phyloP scores from a whole-genome alignment of 768 basidiomycete species.

The Coprinopsis marcescibilis region DNA sequence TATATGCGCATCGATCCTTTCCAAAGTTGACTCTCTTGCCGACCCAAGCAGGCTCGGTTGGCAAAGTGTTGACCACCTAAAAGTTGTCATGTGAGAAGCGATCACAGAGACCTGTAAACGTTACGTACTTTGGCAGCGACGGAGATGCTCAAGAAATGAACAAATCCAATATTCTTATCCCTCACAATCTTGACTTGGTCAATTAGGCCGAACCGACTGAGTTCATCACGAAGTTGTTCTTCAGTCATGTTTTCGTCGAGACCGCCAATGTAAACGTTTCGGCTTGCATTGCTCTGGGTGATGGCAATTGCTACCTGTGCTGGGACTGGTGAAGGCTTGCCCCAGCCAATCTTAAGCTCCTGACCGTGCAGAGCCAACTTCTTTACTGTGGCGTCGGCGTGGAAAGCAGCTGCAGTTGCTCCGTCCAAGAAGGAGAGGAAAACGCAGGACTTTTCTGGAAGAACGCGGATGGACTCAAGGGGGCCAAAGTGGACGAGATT shows the following conservation, averaged over 20 bases:
- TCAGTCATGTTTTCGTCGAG: conserved; percentile 88
- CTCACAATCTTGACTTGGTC: conserved; percentile 99
- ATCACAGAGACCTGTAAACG: conserved; percentile 6
- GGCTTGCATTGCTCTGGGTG: conserved; percentile 84
- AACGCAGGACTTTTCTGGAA: conserved; percentile 95
- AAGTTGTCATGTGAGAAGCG: conserved; percentile 1
- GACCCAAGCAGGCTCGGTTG: conserved; percentile 88
- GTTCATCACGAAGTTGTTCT: conserved; percentile 85
- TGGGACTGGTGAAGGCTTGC: conserved; percentile 87
- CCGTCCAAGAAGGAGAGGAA: conserved; percentile 98
- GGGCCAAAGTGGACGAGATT: conserved; percentile 98
- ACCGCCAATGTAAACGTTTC: conserved; percentile 96
- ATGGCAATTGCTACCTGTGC: conserved; percentile 84
- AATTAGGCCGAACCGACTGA: conserved; percentile 89
- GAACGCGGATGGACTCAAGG: conserved; percentile 87
- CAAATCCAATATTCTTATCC: conserved; percentile 99
- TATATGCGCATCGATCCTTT: conserved; percentile 97
- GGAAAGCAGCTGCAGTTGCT: conserved; percentile 90
- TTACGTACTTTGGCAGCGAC: conserved; percentile 84
- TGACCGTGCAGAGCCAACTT: conserved; percentile 90
- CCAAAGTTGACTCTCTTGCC: conserved; percentile 97
- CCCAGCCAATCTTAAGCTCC: conserved; percentile 99
- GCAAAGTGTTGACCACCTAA: conserved; percentile 90
- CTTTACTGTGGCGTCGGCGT: conserved; percentile 94
- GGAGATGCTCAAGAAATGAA: conserved; percentile 94